phyloP scores from a whole-genome alignment of 1,284 basidiomycete species.

The Waitea zeae region DNA sequence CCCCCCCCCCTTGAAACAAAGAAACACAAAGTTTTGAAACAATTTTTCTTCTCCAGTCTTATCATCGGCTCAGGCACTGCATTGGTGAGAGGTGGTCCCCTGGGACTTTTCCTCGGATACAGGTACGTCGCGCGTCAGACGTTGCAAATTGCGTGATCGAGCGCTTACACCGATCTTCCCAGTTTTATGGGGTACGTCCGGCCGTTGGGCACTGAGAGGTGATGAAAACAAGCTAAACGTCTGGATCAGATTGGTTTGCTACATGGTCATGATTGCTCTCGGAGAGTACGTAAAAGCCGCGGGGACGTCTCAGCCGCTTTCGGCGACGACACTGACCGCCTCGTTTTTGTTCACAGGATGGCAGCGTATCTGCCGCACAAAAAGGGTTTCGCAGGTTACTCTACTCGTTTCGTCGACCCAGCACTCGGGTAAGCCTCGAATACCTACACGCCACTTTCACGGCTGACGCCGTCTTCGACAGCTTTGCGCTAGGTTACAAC shows the following conservation, averaged over 20 bases:
- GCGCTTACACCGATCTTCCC: too few species aligned
- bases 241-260: background rate
- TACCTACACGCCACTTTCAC: constrained; percentile 46
- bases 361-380: constrained; percentile 49
- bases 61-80: too few species aligned
- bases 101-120: constrained; percentile 32
- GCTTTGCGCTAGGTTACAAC: constrained; percentile 59
- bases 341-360: constrained; percentile 20
- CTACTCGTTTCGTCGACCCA: constrained; percentile 29
- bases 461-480: constrained; percentile 56
- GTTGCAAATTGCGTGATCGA: too few species aligned
- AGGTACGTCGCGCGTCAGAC: too few species aligned
- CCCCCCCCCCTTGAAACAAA: too few species aligned
- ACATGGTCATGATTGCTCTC: constrained; percentile 19
- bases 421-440: constrained; percentile 28
- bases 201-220: constrained; percentile 23
- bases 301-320: too few species aligned
- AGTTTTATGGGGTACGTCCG: constrained; percentile 38
- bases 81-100: constrained; percentile 32
- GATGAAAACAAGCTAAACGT: background rate
- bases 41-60: too few species aligned
- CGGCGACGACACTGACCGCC: constrained; percentile 15
- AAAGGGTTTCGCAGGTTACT: constrained; percentile 28
- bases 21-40: too few species aligned
- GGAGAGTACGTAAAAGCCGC: too few species aligned